Evolutionary conservation across 352 stramenopile genomes (phyloP), one percentile per base, ranked within the genome.

Genomic region (Albugo candida): DNA sequence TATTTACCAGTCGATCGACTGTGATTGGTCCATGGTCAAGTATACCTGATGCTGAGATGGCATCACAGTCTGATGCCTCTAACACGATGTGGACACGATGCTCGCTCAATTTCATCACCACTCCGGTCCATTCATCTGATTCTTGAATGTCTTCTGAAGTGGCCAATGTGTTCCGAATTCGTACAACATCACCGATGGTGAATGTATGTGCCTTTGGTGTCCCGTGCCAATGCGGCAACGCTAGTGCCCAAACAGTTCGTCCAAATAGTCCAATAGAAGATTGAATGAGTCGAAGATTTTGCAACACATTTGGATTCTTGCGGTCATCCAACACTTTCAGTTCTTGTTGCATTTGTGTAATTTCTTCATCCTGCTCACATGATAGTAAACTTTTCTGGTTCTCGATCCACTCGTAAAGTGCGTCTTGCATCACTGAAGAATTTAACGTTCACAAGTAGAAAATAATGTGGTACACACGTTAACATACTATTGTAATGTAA

Each of bases 1-100:
- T 85, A 58, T 92, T 95, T 24, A 80, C 73, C 11, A 94, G 55
- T 31, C 77, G 68, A 47, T 94, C 81, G 17, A 94, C 54, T 14
- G 74, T 78, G 2, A 88, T 47, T 0, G 17, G 38, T 37, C 36
- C 41, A 38, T 11, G 48, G 18, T 59, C 49, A 19, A 3, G 3
- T 3, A 19, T 24, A 5, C 46, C 27, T 10, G 68, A 45, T 34
- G 77, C 45, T 11, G 71, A 58, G 35, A 66, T 50, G 41, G 74
- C 66, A 5, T 86, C 71, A 24, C 73, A 49, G 11, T 83, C 65
- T 10, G 85, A 56, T 2, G 66, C 63, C 38, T 65, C 55, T 11
- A 84, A 49, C 5, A 63, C 73, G 13, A 85, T 46, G 10, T 70
- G 79, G 36, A 91, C 67, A n/a, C 47, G 47, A 10, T 50, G 54